Percentiles rank a stretch among this genome's conserved stretches.
Conservation (phyloP, 768 basidiomycete species). For the Leucocoprinus sp. region DNA sequence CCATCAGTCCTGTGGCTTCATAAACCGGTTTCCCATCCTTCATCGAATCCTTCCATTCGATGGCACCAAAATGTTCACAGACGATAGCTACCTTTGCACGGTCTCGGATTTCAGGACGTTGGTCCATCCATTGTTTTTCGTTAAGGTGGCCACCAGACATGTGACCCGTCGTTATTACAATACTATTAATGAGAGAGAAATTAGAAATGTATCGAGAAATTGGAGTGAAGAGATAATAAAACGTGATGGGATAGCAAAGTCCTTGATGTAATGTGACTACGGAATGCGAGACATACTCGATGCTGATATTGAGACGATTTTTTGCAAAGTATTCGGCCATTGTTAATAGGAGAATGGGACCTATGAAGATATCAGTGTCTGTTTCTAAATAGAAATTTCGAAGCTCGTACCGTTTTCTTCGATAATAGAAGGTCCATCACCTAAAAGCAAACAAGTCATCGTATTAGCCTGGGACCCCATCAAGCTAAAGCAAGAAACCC, state of each 20-base stretch:
- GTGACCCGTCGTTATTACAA: conserved; percentile 23
- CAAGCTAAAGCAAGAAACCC: background rate
- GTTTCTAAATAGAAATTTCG: background rate
- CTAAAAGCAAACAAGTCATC: conserved; percentile 10
- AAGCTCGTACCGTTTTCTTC: conserved; percentile 21
- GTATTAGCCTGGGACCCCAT: background rate
- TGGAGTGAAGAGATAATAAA: background rate
- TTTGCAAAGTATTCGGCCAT: conserved; percentile 23
- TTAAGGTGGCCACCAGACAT: conserved; percentile 22
- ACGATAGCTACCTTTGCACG: conserved; percentile 23
- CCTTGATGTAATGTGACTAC: background rate
- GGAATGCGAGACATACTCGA: conserved; percentile 17
- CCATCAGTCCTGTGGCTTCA: conserved; percentile 19
- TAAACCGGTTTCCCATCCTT: conserved; percentile 16
- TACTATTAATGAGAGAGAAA: conserved; percentile 11
- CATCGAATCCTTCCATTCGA: conserved; percentile 22
- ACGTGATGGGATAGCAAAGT: background rate
- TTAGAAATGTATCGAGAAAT: background rate
- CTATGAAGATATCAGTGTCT: conserved; percentile 7
- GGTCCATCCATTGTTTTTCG: conserved; percentile 22
- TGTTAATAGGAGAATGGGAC: conserved; percentile 22
- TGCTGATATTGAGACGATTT: conserved; percentile 19
- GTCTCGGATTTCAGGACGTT: conserved; percentile 17
- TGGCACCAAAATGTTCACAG: conserved; percentile 24
- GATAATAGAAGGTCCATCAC: conserved; percentile 24